Evolutionary conservation across 2,329 filamentous ascomycete genomes (phyloP).

Genomic region (Cordyceps fumosorosea): DNA sequence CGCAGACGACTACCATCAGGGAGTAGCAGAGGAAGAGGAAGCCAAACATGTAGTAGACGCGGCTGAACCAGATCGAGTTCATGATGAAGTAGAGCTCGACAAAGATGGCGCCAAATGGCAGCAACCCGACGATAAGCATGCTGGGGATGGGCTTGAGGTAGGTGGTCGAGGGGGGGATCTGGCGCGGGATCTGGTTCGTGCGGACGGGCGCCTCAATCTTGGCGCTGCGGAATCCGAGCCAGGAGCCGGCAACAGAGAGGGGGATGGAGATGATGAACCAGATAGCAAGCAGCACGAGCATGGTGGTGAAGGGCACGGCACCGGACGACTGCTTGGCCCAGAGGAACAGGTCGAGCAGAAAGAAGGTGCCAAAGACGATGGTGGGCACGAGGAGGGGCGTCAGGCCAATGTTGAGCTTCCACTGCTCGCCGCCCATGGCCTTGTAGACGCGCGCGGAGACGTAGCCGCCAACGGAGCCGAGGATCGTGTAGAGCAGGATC

Average conservation of each 20-base stretch:
- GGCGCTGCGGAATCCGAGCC: conserved; percentile 78
- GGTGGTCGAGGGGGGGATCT: conserved; percentile 78
- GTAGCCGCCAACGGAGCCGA: conserved; percentile 90
- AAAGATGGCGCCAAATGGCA: conserved; percentile 95
- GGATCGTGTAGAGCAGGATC: conserved; percentile 85
- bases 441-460: conserved; percentile 89
- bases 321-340: conserved; percentile 91
- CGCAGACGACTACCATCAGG: conserved; percentile 92
- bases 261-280: conserved; percentile 98
- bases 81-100: conserved; percentile 99
- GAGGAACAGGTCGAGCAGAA: conserved; percentile 91
- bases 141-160: conserved; percentile 84
- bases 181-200: conserved; percentile 95
- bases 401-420: conserved; percentile 87
- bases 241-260: conserved; percentile 81
- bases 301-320: conserved; percentile 92
- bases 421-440: conserved; percentile 81
- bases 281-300: conserved; percentile 87
- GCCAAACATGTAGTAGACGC: conserved; percentile 99
- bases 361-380: conserved; percentile 81
- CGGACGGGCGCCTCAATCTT: conserved; percentile 74
- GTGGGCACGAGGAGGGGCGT: conserved; percentile 82
- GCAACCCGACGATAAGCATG: conserved; percentile 83
- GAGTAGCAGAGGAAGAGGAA: conserved; percentile 98
- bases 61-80: conserved; percentile 97